Percentiles rank a stretch among this genome's conserved stretches.
phyloP scores from a whole-genome alignment of 2,329 filamentous ascomycete genomes.

The Mollisiaceae sp. region DNA sequence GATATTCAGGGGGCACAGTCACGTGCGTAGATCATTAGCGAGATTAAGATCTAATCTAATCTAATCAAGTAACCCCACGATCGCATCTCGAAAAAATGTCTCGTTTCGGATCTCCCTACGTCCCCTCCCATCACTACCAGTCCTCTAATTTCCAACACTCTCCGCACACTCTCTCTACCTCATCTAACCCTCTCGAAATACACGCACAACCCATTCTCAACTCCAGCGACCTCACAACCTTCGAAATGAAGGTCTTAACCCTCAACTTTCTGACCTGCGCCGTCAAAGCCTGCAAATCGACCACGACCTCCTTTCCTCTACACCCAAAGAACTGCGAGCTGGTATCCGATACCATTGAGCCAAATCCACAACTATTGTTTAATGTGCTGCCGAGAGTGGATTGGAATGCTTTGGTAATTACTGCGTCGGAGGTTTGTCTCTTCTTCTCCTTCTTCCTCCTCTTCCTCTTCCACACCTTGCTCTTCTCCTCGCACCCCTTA shows the following conservation, averaged over 20 bases:
- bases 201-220: neutral
- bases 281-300: conserved; percentile 90
- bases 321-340: conserved; percentile 93
- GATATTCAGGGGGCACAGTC: neutral
- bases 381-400: conserved; percentile 89
- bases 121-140: neutral
- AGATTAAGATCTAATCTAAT: neutral
- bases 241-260: conserved; percentile 87
- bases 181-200: neutral
- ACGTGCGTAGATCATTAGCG: neutral
- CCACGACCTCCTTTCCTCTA: conserved; percentile 80
- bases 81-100: conserved; percentile 1
- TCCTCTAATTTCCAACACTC: neutral
- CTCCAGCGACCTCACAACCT: neutral
- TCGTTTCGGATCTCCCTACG: too few relatives aligned
- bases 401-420: conserved; percentile 79
- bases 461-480: neutral
- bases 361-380: conserved; percentile 79
- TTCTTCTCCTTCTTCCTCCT: conserved; percentile 7
- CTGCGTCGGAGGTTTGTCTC: conserved; percentile 73
- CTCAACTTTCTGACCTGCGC: conserved; percentile 97
- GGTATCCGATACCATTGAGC: conserved; percentile 76
- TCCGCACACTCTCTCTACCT: neutral
- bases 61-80: conserved; percentile 5
- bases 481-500: too few relatives aligned